phyloP scores from a whole-genome alignment of 345 rosid genomes.

The Geranium brycei region DNA sequence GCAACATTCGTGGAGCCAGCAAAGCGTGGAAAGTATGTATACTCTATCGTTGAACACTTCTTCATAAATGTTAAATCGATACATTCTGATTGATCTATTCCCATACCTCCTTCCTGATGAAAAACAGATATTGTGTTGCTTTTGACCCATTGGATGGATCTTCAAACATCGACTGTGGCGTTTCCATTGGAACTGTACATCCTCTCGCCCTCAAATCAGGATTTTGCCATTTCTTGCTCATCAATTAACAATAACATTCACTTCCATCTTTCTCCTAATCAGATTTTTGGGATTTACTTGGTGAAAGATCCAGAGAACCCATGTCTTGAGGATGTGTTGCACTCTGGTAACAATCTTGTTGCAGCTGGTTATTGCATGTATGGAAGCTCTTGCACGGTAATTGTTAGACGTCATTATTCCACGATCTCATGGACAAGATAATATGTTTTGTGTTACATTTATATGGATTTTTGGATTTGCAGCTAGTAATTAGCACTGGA shows the following conservation, averaged over 20 bases:
- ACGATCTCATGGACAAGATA: neutral
- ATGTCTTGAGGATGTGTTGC: constrained; percentile 64
- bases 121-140: constrained; percentile 71
- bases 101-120: neutral
- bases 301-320: constrained; percentile 58
- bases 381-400: constrained; percentile 99
- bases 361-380: constrained; percentile 99
- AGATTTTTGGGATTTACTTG: constrained; percentile 92
- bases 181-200: constrained; percentile 88
- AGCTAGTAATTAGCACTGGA: constrained; percentile 92
- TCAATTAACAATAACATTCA: neutral
- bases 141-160: constrained; percentile 99
- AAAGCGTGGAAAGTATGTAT: constrained; percentile 61
- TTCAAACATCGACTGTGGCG: constrained; percentile 95
- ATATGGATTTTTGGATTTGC: constrained; percentile 5
- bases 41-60: neutral
- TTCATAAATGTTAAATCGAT: neutral
- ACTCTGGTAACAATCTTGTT: constrained; percentile 79
- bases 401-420: neutral
- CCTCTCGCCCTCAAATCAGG: constrained; percentile 2
- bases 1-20: constrained; percentile 72
- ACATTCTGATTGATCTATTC: too few relatives aligned
- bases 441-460: constrained; percentile 2
- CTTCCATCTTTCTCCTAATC: constrained; percentile 14
- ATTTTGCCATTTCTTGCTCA: neutral